phyloP scores from a whole-genome alignment of 148 eudicot species.

The Chenopodium formosanum region DNA sequence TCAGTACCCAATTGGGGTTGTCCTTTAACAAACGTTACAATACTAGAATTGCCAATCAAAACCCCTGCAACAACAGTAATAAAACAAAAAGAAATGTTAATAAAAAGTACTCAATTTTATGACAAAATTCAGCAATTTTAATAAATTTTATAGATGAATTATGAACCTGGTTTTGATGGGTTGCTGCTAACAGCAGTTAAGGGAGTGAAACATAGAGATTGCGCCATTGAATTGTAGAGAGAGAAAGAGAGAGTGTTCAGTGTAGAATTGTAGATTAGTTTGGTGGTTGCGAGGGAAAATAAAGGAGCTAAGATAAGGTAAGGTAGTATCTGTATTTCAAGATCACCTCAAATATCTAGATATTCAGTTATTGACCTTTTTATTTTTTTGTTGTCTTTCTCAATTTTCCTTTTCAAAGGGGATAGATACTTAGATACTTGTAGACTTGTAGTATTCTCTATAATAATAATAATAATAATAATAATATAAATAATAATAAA shows the following conservation, averaged over 20 bases:
- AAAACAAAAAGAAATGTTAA: background rate
- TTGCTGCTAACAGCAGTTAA: constrained; percentile 24
- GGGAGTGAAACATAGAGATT: constrained; percentile 27
- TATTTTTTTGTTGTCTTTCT: too few species aligned
- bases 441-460: too few species aligned
- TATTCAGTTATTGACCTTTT: background rate
- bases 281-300: constrained; percentile 13
- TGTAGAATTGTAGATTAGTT: background rate
- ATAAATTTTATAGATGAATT: constrained; percentile 19
- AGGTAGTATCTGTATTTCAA: too few species aligned
- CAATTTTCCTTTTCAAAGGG: too few species aligned
- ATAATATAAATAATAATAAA: too few species aligned
- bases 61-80: constrained; percentile 17
- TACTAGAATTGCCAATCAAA: constrained; percentile 24
- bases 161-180: constrained; percentile 36
- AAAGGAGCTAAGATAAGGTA: constrained; percentile 18
- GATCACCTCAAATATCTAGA: background rate
- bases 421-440: too few species aligned
- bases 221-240: constrained; percentile 31
- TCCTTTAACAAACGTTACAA: constrained; percentile 24
- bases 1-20: constrained; percentile 22
- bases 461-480: too few species aligned
- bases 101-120: background rate
- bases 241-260: background rate
- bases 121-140: constrained; percentile 5